Percentiles rank a stretch among this genome's conserved stretches.
These are phyloP conservation scores for Claviceps citrina DNA, from an alignment of 2,329 filamentous ascomycete species.

Conservation along the genomic window DNA sequence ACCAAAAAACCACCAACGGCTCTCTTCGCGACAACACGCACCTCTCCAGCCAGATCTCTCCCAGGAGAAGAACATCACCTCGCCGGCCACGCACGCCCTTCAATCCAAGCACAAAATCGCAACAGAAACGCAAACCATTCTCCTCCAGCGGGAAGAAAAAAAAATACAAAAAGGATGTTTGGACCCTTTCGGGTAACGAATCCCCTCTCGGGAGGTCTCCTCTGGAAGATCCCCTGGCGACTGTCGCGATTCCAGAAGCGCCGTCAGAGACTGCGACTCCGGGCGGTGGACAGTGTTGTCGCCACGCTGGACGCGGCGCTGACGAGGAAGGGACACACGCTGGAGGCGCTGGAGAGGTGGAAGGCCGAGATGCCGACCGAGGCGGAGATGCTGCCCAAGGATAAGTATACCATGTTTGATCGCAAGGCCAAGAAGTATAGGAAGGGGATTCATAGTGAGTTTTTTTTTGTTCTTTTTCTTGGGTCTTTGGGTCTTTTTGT, in stretches of 20 bases:
- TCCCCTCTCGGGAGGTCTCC: constrained; percentile 60
- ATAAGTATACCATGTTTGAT: constrained; percentile 98
- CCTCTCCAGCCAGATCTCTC: no score
- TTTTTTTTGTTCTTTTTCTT: not conserved
- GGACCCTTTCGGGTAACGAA: constrained; percentile 68
- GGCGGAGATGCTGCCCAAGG: constrained; percentile 83
- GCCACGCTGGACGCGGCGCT: constrained; percentile 68
- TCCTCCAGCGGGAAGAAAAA: no score
- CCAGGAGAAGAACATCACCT: no score
- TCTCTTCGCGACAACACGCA: no score
- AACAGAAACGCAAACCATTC: no score
- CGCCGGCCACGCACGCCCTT: no score
- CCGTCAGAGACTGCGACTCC: constrained; percentile 68
- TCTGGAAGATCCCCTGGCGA: constrained; percentile 97
- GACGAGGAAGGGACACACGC: constrained; percentile 52
- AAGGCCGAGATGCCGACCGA: constrained; percentile 92
- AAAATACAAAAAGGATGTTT: constrained; percentile 46
- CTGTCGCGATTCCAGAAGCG: constrained; percentile 83
- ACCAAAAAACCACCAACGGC: no score
- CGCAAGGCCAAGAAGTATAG: constrained; percentile 89
- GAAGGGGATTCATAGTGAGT: constrained; percentile 92
- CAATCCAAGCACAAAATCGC: no score
- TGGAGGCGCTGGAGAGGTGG: constrained; percentile 75
- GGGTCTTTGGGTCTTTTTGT: not conserved
- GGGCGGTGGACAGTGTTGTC: constrained; percentile 76